Evolutionary conservation across 177 flowering plant species (phyloP).

Genomic region (Tripterygium wilfordii): DNA sequence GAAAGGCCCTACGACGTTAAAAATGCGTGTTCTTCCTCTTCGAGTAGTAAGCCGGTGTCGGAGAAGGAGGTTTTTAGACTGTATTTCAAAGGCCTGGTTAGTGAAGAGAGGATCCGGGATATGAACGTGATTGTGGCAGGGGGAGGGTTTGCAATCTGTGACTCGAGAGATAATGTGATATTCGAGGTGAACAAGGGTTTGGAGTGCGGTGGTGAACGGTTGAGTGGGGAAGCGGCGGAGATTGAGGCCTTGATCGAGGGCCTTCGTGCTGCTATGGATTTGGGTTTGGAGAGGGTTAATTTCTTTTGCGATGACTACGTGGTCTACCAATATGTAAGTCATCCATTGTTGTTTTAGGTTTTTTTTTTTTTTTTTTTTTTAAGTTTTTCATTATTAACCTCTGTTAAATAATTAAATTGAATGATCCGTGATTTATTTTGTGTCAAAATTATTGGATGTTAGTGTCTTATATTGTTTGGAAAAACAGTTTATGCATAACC

Average conservation of each 20-base stretch:
- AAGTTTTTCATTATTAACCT: too few relatives aligned
- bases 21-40: conserved; percentile 7
- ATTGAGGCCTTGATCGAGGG: conserved; percentile 58
- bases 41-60: not conserved
- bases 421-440: too few relatives aligned
- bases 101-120: conserved; percentile 26
- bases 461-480: too few relatives aligned
- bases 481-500: too few relatives aligned
- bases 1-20: conserved; percentile 22
- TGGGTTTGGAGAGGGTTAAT: conserved; percentile 39
- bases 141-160: conserved; percentile 64
- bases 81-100: conserved; percentile 41
- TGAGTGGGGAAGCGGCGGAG: conserved; percentile 20
- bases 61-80: conserved; percentile 18
- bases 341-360: too few relatives aligned
- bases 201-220: conserved; percentile 15
- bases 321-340: conserved; percentile 39
- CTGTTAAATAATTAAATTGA: too few relatives aligned
- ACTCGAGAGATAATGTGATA: conserved; percentile 34
- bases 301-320: conserved; percentile 36
- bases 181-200: conserved; percentile 44
- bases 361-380: too few relatives aligned
- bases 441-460: too few relatives aligned
- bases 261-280: conserved; percentile 39
- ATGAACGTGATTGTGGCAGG: conserved; percentile 18